phyloP scores from a whole-genome alignment of 2,329 filamentous ascomycete species.

The Tetracladium maxilliforme region DNA sequence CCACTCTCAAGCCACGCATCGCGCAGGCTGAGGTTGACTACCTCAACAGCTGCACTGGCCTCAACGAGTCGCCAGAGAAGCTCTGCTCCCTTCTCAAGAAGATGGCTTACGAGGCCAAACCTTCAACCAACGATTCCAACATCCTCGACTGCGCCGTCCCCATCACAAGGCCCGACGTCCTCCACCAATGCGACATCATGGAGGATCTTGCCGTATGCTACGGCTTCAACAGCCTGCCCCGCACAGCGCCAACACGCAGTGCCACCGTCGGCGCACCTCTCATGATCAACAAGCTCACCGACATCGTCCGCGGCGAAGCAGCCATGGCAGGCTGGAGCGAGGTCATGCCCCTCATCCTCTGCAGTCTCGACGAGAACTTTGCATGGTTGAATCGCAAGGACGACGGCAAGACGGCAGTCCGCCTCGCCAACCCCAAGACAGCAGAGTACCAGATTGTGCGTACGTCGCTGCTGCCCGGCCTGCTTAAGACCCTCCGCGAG shows the following conservation, averaged over 20 bases:
- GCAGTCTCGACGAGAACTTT: constrained; percentile 97
- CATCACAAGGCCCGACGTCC: constrained; percentile 80
- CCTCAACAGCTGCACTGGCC: constrained; percentile 83
- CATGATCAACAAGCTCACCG: constrained; percentile 83
- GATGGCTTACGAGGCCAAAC: constrained; percentile 77
- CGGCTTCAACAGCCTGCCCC: constrained; percentile 91
- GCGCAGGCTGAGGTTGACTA: constrained; percentile 81
- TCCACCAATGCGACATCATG: constrained; percentile 97
- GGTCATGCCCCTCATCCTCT: constrained; percentile 90
- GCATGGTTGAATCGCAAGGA: constrained; percentile 84
- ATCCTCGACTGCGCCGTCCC: constrained; percentile 73
- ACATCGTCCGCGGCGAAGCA: constrained; percentile 78
- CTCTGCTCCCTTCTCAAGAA: constrained; percentile 71
- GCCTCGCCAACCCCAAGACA: constrained; percentile 85
- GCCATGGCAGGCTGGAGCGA: constrained; percentile 95
- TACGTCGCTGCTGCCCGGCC: constrained; percentile 70
- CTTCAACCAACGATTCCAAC: constrained; percentile 53
- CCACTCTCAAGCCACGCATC: constrained; percentile 61
- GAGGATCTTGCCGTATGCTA: constrained; percentile 95
- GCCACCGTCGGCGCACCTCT: constrained; percentile 78
- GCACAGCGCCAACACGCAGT: constrained; percentile 72
- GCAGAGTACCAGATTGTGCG: constrained; percentile 87
- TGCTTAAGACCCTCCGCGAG: constrained; percentile 86
- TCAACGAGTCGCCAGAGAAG: constrained; percentile 57
- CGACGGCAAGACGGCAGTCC: constrained; percentile 69